Conservation (phyloP, 768 basidiomycete genomes). For the Serendipita sp. region DNA sequence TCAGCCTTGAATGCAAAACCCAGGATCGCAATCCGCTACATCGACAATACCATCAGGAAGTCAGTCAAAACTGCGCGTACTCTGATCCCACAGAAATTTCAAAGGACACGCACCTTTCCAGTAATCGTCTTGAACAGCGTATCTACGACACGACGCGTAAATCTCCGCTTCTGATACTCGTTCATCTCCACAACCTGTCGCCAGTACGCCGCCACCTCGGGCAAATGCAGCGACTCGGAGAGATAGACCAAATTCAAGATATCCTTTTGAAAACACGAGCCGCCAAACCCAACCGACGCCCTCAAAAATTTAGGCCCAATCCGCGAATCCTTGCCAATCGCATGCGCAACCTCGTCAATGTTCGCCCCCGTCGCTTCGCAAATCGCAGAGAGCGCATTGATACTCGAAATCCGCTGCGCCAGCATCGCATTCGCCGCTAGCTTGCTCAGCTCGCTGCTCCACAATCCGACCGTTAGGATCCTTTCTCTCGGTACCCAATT, state of each 20-base stretch:
- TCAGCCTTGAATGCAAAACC: slow-evolving; percentile 99
- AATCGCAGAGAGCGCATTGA: slow-evolving; percentile 96
- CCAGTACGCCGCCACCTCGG: slow-evolving; percentile 98
- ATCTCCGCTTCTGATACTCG: slow-evolving; percentile 93
- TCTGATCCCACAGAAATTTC: too few relatives aligned
- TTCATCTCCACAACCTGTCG: slow-evolving; percentile 94
- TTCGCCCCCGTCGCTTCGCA: slow-evolving; percentile 98
- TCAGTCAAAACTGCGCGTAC: too few relatives aligned
- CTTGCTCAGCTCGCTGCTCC: slow-evolving; percentile 98
- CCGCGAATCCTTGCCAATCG: slow-evolving; percentile 84
- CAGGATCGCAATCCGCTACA: slow-evolving; percentile 79
- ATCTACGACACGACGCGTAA: slow-evolving; percentile 92
- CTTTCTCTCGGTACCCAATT: slow-evolving; percentile 89
- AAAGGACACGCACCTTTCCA: slow-evolving; percentile 64
- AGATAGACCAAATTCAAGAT: slow-evolving; percentile 98
- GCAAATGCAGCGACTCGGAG: slow-evolving; percentile 83
- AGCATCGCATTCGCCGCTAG: slow-evolving; percentile 99
- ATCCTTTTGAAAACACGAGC: slow-evolving; percentile 99
- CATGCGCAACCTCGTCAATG: slow-evolving; percentile 92
- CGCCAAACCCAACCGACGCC: slow-evolving; percentile 91
- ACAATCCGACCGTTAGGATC: slow-evolving; percentile 88
- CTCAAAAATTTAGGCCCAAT: slow-evolving; percentile 93
- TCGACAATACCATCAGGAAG: background rate
- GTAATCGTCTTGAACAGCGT: slow-evolving; percentile 98
- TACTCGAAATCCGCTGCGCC: slow-evolving; percentile 94